phyloP scores from a whole-genome alignment of 305 asterid species.

The Lippia alba region DNA sequence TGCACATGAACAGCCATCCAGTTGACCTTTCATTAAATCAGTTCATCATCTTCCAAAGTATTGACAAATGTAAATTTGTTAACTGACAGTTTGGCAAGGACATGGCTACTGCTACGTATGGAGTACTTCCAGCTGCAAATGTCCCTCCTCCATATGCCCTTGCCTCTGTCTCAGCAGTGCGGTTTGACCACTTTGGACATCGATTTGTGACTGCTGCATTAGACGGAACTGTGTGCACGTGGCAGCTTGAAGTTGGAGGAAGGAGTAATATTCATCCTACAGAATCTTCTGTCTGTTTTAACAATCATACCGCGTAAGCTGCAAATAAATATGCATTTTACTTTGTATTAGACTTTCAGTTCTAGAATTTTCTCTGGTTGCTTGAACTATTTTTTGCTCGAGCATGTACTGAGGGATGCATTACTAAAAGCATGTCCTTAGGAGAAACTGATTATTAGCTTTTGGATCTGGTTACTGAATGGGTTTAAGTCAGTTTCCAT shows the following conservation, averaged over 20 bases:
- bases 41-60: constrained; percentile 24
- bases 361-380: constrained; percentile 27
- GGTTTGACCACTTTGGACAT: constrained; percentile 91
- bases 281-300: constrained; percentile 90
- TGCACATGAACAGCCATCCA: not conserved
- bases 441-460: constrained; percentile 16
- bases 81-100: constrained; percentile 87
- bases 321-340: constrained; percentile 27
- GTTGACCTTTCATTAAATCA: not conserved
- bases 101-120: constrained; percentile 91
- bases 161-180: constrained; percentile 90
- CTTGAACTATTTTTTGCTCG: not conserved
- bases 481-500: constrained; percentile 3
- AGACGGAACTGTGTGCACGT: constrained; percentile 96
- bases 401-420: constrained; percentile 20
- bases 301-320: constrained; percentile 79
- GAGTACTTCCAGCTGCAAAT: constrained; percentile 98
- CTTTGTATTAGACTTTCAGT: constrained; percentile 15
- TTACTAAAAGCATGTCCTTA: constrained; percentile 8
- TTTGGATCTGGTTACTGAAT: constrained; percentile 27
- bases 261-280: constrained; percentile 88
- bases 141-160: constrained; percentile 93
- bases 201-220: constrained; percentile 92
- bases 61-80: constrained; percentile 38
- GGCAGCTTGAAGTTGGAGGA: constrained; percentile 99